Evolutionary conservation across 2,329 filamentous ascomycete species (phyloP), one percentile per base, ranked within the genome.

Genomic region (Cercospora zeina): DNA sequence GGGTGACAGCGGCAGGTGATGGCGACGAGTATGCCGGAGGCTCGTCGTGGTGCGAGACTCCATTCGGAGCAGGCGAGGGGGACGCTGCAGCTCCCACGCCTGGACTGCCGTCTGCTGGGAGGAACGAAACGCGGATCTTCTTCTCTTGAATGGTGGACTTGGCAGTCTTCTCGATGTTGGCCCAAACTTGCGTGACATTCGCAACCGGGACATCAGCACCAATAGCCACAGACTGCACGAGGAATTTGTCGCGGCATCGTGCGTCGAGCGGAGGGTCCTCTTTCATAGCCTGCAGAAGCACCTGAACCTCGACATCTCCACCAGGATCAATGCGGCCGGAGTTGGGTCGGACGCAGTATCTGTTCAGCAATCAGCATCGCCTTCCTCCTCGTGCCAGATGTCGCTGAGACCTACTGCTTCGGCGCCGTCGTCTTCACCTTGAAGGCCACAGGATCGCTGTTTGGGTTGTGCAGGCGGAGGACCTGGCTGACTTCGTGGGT

Each of bases 341-440:
- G 82, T 99, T 97, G 61, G 95, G 93, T 72, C 95, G 88, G 62
- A 97, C 93, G 77, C 95, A 97, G 81, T 99, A 99, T 83, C 93
- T 97, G 54, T 47, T 34, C 31, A 27, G 34, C 27, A 21, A 54
- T 63, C 59, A 66, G 61, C 49, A 7, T 45, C 56, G 21, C 14
- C 14, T 6, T 47, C 9, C 54, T 21, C 67, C 39, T 13, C 16
- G 11, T n/a, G 27, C 19, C n/a, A 16, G 34, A 7, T 8, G 54
- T n/a, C 7, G 39, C 21, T 9, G 13, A 24, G 33, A 78, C 89
- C 74, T 90, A 99, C 93, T 97, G 95, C 81, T 97, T 97, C 34
- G 95, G 95, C 54, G 95, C 95, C 66, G 95, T 99, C 54, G 95
- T 99, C 87, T 99, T 99, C 78, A 99, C 95, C 79, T 88, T 88